Evolutionary conservation across 2,329 filamentous ascomycete species (phyloP), one percentile per base, ranked within the genome.

Genomic region (Calonectria honghensis): DNA sequence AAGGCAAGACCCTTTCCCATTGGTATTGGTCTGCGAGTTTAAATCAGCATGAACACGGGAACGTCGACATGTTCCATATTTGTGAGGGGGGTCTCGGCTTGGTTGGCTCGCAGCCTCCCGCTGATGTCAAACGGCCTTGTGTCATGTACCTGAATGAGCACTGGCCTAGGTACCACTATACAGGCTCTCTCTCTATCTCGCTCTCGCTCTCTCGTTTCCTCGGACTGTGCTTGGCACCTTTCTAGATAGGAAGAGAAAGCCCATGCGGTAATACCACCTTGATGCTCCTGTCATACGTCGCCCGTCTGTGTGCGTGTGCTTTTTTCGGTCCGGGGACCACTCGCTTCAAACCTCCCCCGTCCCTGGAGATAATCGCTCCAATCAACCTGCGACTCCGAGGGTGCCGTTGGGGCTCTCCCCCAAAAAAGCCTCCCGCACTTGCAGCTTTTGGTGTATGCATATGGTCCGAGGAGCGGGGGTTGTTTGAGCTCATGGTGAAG

Each of bases 331-430:
- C 41, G 20, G 61, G 61, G 45, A 32, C 48, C 29, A 32, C 29
- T 68, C 65, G 65, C 48, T 65, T 63, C 35, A 29, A n/a, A n/a
- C 32, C 39, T 24, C 32, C 31, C 29, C 13, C 39, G 59, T 63
- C 65, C 48, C 37, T 67, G 67, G 18, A 20, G 50, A 31, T 67
- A 35, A 48, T 57, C 70, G 37, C 57, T 63, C 57, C 57, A 73
- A 73, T 75, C 61, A 73, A 75, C 57, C 66, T 66, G 73, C 45
- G 59, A 70, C 73, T 67, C 18, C 37, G 67, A 6, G 66, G 59
- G 31, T 24, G 16, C 39, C 50, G 50, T 65, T 59, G 50, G 52
- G 50, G 32, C 39, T 59, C 31, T 27, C 39, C 37, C 50, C 37
- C 9, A 2, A 48, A 48, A 32, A 48, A 32, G 35, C 35, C 37